A percentile compares a stretch with the other conserved stretches of the same genome.
Conservation (phyloP, 2,329 filamentous ascomycete genomes). For the Xylariomycetidae sp. region DNA sequence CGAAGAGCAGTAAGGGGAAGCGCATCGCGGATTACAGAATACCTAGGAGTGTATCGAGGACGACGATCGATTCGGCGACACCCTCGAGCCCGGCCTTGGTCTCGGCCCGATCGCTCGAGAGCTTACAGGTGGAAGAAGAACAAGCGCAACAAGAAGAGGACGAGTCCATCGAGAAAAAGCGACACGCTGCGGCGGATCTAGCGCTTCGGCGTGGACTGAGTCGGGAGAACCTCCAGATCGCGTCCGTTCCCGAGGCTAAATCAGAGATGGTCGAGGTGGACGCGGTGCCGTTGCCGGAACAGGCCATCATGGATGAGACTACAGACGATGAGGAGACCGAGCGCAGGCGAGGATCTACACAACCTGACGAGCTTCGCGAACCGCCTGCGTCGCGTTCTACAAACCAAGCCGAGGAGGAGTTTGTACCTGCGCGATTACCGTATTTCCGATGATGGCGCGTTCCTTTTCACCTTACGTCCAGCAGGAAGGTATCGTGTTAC, state of each 20-base stretch:
- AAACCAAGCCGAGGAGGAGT: slow-evolving; percentile 26
- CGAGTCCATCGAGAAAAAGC: slow-evolving; percentile 46
- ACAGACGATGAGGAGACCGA: slow-evolving; percentile 14
- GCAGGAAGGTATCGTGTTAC: too few species aligned
- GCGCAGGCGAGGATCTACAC: slow-evolving; percentile 4
- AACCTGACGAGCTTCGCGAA: slow-evolving; percentile 7
- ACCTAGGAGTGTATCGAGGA: slow-evolving; percentile 53
- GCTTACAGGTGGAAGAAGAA: slow-evolving; percentile 51
- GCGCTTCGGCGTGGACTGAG: slow-evolving; percentile 46
- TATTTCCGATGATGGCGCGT: slow-evolving; percentile 45
- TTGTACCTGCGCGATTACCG: slow-evolving; percentile 56
- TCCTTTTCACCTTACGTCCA: too few species aligned
- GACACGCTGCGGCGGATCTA: slow-evolving; percentile 47
- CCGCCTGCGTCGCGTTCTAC: slow-evolving; percentile 6
- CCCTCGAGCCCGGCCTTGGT: slow-evolving; percentile 33
- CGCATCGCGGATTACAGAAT: slow-evolving; percentile 35
- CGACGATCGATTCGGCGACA: slow-evolving; percentile 45
- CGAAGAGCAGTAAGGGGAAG: slow-evolving; percentile 57
- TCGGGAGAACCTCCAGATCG: slow-evolving; percentile 30
- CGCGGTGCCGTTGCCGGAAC: slow-evolving; percentile 21
- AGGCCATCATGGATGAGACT: slow-evolving; percentile 20
- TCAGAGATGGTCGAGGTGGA: slow-evolving; percentile 25
- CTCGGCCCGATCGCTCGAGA: slow-evolving; percentile 42
- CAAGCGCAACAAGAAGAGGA: slow-evolving; percentile 47
- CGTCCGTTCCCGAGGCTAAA: slow-evolving; percentile 28